phyloP scores from a whole-genome alignment of 192 early-diverging fungal species.

The Kickxella alabastrina region DNA sequence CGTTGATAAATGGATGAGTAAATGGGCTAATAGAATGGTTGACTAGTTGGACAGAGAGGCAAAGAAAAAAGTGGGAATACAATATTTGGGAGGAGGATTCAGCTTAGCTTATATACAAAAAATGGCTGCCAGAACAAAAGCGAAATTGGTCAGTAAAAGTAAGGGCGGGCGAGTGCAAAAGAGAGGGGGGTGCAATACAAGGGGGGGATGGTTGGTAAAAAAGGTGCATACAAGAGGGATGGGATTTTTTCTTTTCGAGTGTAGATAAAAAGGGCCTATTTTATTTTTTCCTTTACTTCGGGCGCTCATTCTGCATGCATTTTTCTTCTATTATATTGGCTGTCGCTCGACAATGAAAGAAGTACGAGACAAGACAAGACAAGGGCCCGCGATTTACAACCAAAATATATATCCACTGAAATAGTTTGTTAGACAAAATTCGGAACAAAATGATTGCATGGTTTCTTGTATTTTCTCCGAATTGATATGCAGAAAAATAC shows the following conservation, averaged over 20 bases:
- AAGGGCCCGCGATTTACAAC: too few species aligned
- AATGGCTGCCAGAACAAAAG: not conserved
- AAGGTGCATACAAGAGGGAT: too few species aligned
- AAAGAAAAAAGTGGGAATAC: not conserved
- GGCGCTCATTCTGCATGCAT: not conserved
- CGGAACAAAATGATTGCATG: conserved; percentile 2
- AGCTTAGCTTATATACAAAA: conserved; percentile 2
- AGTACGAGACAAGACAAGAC: too few species aligned
- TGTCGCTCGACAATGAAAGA: too few species aligned
- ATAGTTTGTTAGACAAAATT: not conserved
- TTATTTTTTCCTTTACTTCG: not conserved
- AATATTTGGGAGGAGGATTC: not conserved
- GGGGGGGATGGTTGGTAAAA: not conserved
- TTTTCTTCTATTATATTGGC: too few species aligned
- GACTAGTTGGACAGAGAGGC: not conserved
- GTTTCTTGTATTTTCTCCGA: too few species aligned
- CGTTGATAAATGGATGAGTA: not conserved
- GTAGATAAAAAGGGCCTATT: not conserved
- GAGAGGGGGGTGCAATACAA: not conserved
- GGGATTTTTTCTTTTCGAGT: too few species aligned
- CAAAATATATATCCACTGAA: too few species aligned
- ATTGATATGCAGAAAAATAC: too few species aligned
- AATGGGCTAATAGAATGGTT: not conserved
- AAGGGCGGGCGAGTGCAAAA: not conserved
- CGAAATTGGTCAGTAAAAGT: not conserved